Base-by-base conservation (phyloP, 2,329 filamentous ascomycete species). In the Fusarium abutilonis region DNA sequence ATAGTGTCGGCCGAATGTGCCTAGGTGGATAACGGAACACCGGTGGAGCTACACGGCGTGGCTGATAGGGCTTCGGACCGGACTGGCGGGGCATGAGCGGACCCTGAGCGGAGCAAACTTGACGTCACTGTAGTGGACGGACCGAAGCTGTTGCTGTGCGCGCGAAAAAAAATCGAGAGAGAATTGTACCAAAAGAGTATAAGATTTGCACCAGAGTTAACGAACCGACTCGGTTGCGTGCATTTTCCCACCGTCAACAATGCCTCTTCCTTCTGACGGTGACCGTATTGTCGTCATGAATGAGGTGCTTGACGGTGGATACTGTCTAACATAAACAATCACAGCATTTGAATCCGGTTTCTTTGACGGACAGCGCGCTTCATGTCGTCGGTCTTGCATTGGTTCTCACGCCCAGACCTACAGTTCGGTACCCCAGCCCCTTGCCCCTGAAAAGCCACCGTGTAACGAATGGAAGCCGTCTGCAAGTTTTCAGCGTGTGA, bases 61-160 rank as follows among this genome's bases (percentile, higher is more conserved):
- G 60, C 60, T 71, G 68, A 74, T 74, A 74, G 70, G 52, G 47
- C 43, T 69, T 63, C 63, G 64, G 60, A 53, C 50, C 67, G 63
- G 64, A 65, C 45, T 50, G 49, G 55, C 32, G 47, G 60, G 50
- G 44, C 26, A 38, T 17, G 9, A 42, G 57, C 60, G 56, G 63
- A 56, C 49, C 47, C 50, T 60, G 55, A 52, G 66, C 59, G 63
- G 65, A 45, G 15, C 38, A 23, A 19, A 0, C 9, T 61, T 74
- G 72, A 75, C 73, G 73, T 75, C 73, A 75, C 46, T 29, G 53
- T 64, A 59, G 41, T 39, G 34, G 52, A 64, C 62, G 62, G 62
- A 65, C 62, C 62, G 62, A 64, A 64, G 61, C 52, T 54, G 52
- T 61, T 62, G 61, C 52, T 58, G 48, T 61, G 56, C 56, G 34